Conservation (phyloP, 805 yeast species). For the Pichia cephalocereana region DNA sequence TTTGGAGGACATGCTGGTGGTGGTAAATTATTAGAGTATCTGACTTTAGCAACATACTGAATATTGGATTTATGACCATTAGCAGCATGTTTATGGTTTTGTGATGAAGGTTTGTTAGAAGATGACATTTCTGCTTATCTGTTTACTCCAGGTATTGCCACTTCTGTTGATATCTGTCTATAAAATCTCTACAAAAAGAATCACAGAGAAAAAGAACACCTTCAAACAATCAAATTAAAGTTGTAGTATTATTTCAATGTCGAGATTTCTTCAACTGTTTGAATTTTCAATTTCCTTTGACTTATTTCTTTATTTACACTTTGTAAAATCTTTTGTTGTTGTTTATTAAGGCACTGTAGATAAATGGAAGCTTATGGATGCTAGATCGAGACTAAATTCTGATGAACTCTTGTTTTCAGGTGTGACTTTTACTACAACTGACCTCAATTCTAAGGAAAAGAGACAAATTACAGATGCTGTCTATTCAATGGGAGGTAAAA, state of each 20-base stretch:
- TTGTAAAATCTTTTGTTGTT: no score
- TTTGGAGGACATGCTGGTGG: constrained; percentile 92
- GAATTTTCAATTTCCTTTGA: no score
- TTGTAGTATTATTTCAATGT: no score
- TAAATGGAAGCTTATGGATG: neutral
- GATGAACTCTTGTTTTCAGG: constrained; percentile 34
- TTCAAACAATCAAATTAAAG: no score
- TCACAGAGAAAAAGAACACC: no score
- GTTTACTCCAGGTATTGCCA: no score
- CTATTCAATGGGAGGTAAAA: constrained; percentile 49
- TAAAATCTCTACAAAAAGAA: no score
- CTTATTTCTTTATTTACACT: no score
- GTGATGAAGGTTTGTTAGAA: neutral
- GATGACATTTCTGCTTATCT: neutral
- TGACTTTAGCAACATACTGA: constrained; percentile 61
- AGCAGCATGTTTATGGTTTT: neutral
- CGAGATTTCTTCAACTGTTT: no score
- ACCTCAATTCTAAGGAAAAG: constrained; percentile 33
- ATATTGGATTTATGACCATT: constrained; percentile 6
- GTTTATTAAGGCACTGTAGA: neutral
- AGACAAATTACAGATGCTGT: constrained; percentile 38
- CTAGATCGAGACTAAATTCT: neutral
- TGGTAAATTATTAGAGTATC: constrained; percentile 82
- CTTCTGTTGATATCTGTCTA: no score
- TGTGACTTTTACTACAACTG: constrained; percentile 49